Base-by-base conservation (phyloP, 2,329 filamentous ascomycete genomes). In the Pestalotiopsis sp. region DNA sequence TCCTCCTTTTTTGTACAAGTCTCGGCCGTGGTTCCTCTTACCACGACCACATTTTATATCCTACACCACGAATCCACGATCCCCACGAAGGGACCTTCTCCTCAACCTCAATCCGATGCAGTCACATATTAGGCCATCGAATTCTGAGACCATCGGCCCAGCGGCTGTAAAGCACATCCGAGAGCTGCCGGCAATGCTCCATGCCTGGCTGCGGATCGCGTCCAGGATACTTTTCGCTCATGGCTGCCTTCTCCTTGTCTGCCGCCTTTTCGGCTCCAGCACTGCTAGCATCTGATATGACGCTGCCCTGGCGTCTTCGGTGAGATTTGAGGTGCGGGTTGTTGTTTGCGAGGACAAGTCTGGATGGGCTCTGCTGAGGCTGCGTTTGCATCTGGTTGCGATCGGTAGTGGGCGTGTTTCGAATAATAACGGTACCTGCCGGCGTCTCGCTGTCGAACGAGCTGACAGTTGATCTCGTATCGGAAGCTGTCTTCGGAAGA, bases 121-220 rank as follows among this genome's bases (percentile, higher is more conserved):
- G 58, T 66, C 52, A 66, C 65, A 66, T 66, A 23, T 66, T 66
- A 17, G 60, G 86, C 92, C 92, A 95, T 68, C 92, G 85, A 67
- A 89, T 86, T 72, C 91, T 90, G 74, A 98, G 83, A 1, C 94
- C 94, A 69, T 97, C 93, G 2, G 91, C 90, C 96, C 96, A 99
- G 58, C 95, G 89, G 17, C 91, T 90, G 81, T 98, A 98, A 23
- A 99, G 87, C 23, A 97, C 93, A 78, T 98, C 94, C 1, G 93
- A 93, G 49, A 98, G 85, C 78, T 97, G 90, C 77, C 94, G 93
- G 72, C 92, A 93, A 80, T 98, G 95, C 80, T 98, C 95, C 93
- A 98, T 95, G 2, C 94, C 95, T 1, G 90, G 87, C 61, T 82
- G 81, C 2, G 86, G 77, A 66, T 86, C 82, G 52, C 85, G 84